phyloP scores from a whole-genome alignment of 1,139 yeast genomes.

The Suhomyces bolitotheri region DNA sequence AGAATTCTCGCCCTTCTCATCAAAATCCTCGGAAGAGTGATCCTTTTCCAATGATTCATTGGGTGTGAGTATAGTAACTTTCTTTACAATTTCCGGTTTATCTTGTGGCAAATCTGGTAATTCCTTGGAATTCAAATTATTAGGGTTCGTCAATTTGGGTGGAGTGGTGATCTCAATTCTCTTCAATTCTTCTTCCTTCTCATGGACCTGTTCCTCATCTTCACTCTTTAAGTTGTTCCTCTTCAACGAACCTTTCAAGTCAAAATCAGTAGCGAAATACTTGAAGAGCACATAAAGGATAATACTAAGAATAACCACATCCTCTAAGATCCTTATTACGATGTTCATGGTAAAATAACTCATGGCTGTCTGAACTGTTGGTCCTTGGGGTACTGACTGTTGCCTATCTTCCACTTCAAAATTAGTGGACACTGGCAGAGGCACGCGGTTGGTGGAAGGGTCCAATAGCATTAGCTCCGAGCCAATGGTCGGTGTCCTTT shows the following conservation, averaged over 20 bases:
- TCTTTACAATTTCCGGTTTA: slow-evolving; percentile 12
- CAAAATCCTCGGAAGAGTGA: slow-evolving; percentile 13
- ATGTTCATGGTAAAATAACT: slow-evolving; percentile 15
- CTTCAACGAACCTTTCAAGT: slow-evolving; percentile 1
- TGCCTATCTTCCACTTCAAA: background rate
- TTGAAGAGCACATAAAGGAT: slow-evolving; percentile 14
- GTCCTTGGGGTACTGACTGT: background rate
- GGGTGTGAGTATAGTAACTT: slow-evolving; percentile 35
- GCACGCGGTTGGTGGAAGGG: slow-evolving; percentile 6
- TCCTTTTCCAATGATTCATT: slow-evolving; percentile 19
- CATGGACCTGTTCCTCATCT: slow-evolving; percentile 1
- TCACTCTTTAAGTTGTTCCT: slow-evolving; percentile 1
- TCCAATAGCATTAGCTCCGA: slow-evolving; percentile 16
- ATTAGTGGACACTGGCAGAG: background rate
- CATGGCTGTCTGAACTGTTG: slow-evolving; percentile 1
- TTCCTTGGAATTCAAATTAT: slow-evolving; percentile 2
- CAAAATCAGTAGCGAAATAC: slow-evolving; percentile 6
- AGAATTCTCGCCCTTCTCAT: slow-evolving; percentile 8
- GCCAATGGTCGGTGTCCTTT: slow-evolving; percentile 13
- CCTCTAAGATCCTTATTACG: slow-evolving; percentile 33
- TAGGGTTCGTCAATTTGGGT: too few relatives aligned
- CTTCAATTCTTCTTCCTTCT: background rate
- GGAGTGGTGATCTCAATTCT: background rate
- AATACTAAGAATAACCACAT: slow-evolving; percentile 26
- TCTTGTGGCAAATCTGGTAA: slow-evolving; percentile 7